Conservation (phyloP, 495 filamentous ascomycete genomes). For the Talaromyces liani region DNA sequence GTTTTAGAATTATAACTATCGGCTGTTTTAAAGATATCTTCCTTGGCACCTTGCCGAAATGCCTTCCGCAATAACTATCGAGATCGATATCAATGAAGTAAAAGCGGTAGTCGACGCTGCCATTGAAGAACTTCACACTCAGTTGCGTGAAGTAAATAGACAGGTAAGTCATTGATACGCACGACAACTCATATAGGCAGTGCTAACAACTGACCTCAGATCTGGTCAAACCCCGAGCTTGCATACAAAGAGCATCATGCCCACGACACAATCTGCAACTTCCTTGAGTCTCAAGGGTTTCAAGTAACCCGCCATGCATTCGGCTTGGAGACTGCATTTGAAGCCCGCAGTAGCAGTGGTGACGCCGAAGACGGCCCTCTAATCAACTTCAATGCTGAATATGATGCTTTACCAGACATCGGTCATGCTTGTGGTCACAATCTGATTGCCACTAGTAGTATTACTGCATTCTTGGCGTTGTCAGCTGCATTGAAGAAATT, state of each 20-base stretch:
- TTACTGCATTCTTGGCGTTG: constrained; percentile 52
- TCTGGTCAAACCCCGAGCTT: constrained; percentile 55
- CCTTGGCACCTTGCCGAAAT: constrained; percentile 5
- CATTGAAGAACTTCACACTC: constrained; percentile 16
- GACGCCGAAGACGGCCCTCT: constrained; percentile 20
- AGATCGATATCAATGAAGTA: constrained; percentile 16
- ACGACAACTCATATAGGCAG: neutral
- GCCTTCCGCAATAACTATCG: constrained; percentile 11
- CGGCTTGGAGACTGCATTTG: constrained; percentile 32
- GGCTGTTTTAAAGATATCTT: neutral
- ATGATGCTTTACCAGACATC: constrained; percentile 50
- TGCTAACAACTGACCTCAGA: constrained; percentile 17
- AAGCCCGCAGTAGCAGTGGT: constrained; percentile 20
- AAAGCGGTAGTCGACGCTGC: constrained; percentile 22
- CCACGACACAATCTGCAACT: constrained; percentile 49
- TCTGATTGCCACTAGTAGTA: constrained; percentile 56
- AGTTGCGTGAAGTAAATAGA: constrained; percentile 24
- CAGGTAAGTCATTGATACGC: constrained; percentile 6
- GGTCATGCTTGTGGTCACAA: constrained; percentile 68
- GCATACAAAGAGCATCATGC: constrained; percentile 50
- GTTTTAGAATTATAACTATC: neutral
- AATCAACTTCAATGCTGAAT: constrained; percentile 41
- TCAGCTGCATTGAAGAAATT: constrained; percentile 39
- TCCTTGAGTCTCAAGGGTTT: constrained; percentile 48
- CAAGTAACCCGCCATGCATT: constrained; percentile 46